A percentile compares a stretch with the other conserved stretches of the same genome.
Conservation (phyloP, 306 rosid species). For the Cicer judaicum region DNA sequence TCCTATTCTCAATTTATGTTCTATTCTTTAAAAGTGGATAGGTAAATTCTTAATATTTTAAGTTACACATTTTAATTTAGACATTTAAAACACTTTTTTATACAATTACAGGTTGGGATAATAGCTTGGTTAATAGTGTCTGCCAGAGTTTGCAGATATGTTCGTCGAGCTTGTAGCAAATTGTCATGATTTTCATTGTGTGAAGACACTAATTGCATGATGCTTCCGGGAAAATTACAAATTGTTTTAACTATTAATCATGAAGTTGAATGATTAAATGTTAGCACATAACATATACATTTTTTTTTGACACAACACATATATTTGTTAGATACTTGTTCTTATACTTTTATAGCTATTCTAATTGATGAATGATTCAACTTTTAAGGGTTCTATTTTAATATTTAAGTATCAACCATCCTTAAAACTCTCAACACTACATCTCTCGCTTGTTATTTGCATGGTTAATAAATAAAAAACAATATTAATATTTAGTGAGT, state of each 20-base stretch:
- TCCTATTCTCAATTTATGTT: too few species aligned
- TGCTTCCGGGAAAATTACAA: too few species aligned
- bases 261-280: neutral
- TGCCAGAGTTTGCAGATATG: slow-evolving; percentile 74
- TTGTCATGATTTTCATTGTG: slow-evolving; percentile 24
- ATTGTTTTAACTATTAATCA: too few species aligned
- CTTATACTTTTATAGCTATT: neutral
- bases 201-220: neutral
- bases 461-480: too few species aligned
- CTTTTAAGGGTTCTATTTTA: slow-evolving; percentile 11
- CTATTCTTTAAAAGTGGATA: neutral
- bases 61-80: neutral
- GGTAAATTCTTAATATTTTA: neutral
- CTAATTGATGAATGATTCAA: neutral
- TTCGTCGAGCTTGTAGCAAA: slow-evolving; percentile 53
- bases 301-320: neutral
- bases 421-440: neutral
- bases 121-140: slow-evolving; percentile 80
- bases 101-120: slow-evolving; percentile 70
- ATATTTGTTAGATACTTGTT: neutral
- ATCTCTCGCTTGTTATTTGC: neutral
- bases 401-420: neutral
- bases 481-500: too few species aligned
- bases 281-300: neutral
- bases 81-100: neutral